Evolutionary conservation across 148 eudicot species (phyloP).

Genomic region (Rhododendron griersonianum): DNA sequence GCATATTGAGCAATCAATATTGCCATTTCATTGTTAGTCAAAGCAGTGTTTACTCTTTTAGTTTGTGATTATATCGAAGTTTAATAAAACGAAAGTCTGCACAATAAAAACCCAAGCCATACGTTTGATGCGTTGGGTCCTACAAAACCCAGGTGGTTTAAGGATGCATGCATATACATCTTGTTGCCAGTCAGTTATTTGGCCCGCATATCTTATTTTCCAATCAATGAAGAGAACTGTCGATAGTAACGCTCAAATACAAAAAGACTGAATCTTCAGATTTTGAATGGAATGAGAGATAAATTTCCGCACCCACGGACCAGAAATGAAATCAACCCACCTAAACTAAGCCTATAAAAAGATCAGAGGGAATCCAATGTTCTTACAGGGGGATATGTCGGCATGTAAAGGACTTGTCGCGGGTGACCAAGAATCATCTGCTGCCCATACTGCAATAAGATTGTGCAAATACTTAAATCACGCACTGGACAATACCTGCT

Average conservation of each 20-base stretch:
- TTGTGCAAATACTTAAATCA: not conserved
- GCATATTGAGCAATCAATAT: not conserved
- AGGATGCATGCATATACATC: not conserved
- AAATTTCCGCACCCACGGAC: not conserved
- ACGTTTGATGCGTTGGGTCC: not conserved
- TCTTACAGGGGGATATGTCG: slow-evolving; percentile 75
- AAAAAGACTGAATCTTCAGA: not conserved
- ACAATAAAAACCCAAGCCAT: not conserved
- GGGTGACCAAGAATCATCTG: slow-evolving; percentile 90
- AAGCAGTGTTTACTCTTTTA: not conserved
- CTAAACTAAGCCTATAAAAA: not conserved
- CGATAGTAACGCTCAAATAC: not conserved
- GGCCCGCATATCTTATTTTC: not conserved
- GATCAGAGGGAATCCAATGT: not conserved
- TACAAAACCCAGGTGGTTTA: not conserved
- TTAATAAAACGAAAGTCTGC: not conserved
- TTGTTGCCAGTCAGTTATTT: not conserved
- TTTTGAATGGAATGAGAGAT: not conserved
- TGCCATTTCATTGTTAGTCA: not conserved
- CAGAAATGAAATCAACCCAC: not conserved
- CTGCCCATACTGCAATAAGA: slow-evolving; percentile 70
- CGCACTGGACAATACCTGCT: not conserved
- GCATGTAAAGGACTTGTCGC: slow-evolving; percentile 87
- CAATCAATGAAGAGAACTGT: not conserved
- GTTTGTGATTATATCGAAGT: not conserved